These are phyloP conservation scores for Simmondsia chinensis DNA, from an alignment of 148 eudicot genomes.

Conservation along the genomic window DNA sequence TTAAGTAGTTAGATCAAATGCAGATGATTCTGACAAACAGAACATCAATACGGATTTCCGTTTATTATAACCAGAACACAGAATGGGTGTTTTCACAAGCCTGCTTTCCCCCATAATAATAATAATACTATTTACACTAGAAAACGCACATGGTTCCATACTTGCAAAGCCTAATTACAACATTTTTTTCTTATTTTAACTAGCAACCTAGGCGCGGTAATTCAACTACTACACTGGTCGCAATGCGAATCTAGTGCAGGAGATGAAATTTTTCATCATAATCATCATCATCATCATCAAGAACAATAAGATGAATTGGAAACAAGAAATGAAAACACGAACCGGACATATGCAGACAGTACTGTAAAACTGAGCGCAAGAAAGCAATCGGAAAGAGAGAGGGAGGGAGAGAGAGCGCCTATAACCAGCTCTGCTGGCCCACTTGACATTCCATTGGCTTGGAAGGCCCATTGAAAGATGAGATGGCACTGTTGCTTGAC, in stretches of 20 bases:
- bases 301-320: background rate
- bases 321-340: background rate
- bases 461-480: conserved; percentile 12
- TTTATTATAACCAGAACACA: too few relatives aligned
- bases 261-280: conserved; percentile 20
- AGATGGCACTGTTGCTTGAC: conserved; percentile 10
- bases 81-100: too few relatives aligned
- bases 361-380: conserved; percentile 1
- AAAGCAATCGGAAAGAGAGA: background rate
- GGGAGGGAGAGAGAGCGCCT: conserved; percentile 9
- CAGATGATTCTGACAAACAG: too few relatives aligned
- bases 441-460: conserved; percentile 19
- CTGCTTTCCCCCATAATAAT: too few relatives aligned
- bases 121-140: too few relatives aligned
- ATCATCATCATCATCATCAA: conserved; percentile 7
- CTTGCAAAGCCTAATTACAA: too few relatives aligned
- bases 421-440: conserved; percentile 41
- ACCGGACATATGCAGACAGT: background rate
- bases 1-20: too few relatives aligned
- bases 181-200: too few relatives aligned
- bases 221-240: too few relatives aligned
- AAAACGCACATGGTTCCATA: too few relatives aligned
- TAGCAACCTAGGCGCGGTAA: too few relatives aligned
- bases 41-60: too few relatives aligned
- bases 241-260: conserved; percentile 4